Conservation (phyloP, 495 filamentous ascomycete genomes). For the Pseudevernia furfuracea region DNA sequence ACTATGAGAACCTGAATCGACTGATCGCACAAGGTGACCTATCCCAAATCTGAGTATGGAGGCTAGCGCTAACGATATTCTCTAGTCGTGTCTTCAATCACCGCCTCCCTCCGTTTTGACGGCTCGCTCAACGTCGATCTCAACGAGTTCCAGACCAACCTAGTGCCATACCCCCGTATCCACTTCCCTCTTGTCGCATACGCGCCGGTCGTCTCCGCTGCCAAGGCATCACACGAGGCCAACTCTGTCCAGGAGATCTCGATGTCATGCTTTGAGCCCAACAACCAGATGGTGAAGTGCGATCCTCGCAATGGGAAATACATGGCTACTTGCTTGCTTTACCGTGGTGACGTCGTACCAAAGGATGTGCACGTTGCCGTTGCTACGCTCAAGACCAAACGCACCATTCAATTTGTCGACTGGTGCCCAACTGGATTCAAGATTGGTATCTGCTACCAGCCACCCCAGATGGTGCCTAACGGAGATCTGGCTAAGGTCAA, state of each 20-base stretch:
- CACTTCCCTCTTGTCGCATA: slow-evolving; percentile 98
- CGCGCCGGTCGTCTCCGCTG: slow-evolving; percentile 84
- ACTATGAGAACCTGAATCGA: slow-evolving; percentile 97
- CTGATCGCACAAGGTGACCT: slow-evolving; percentile 87
- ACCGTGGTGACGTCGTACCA: slow-evolving; percentile 96
- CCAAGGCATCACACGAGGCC: slow-evolving; percentile 90
- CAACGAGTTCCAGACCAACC: slow-evolving; percentile 99
- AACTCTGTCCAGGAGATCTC: slow-evolving; percentile 61
- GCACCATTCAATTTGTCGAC: slow-evolving; percentile 98
- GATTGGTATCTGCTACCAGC: slow-evolving; percentile 99
- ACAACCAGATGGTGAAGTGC: slow-evolving; percentile 99
- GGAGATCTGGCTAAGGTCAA: slow-evolving; percentile 94
- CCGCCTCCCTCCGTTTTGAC: slow-evolving; percentile 95
- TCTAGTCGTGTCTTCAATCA: slow-evolving; percentile 92
- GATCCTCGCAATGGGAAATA: slow-evolving; percentile 98
- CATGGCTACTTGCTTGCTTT: slow-evolving; percentile 97
- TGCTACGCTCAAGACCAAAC: slow-evolving; percentile 94
- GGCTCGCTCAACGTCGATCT: slow-evolving; percentile 98
- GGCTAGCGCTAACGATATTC: slow-evolving; percentile 1
- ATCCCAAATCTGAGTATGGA: background rate
- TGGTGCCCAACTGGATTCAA: slow-evolving; percentile 99
- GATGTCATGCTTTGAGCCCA: slow-evolving; percentile 64
- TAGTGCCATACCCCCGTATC: slow-evolving; percentile 97
- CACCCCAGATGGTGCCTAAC: slow-evolving; percentile 88
- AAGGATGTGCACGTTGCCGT: slow-evolving; percentile 90